Percentiles rank a stretch among this genome's conserved stretches.
Evolutionary conservation across 768 basidiomycete species (phyloP).

Genomic region (Termitomyces sp.): DNA sequence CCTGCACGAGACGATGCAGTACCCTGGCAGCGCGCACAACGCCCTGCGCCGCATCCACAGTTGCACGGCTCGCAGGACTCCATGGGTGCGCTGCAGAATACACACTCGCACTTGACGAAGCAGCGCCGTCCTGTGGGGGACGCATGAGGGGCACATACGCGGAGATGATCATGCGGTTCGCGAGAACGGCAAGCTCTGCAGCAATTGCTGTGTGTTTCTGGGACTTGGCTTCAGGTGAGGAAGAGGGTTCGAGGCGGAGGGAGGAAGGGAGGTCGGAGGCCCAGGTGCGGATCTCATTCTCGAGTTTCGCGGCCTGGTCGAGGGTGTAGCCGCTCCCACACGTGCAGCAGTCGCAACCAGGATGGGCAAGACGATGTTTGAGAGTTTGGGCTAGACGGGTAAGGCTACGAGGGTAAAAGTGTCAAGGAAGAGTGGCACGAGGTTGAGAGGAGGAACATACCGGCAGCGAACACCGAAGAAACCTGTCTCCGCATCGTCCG

Average conservation of each 20-base stretch:
- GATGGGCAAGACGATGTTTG: conserved; percentile 44
- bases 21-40: conserved; percentile 52
- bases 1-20: conserved; percentile 34
- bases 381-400: conserved; percentile 61
- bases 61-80: conserved; percentile 54
- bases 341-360: conserved; percentile 19
- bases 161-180: conserved; percentile 59
- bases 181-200: conserved; percentile 49
- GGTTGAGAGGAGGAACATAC: conserved; percentile 33
- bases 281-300: conserved; percentile 54
- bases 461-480: conserved; percentile 58
- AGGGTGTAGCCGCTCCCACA: conserved; percentile 48
- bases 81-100: conserved; percentile 25
- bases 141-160: conserved; percentile 67
- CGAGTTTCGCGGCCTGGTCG: conserved; percentile 59
- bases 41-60: conserved; percentile 62
- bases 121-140: conserved; percentile 5
- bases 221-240: conserved; percentile 31
- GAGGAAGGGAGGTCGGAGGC: conserved; percentile 45
- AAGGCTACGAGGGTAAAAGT: conserved; percentile 34
- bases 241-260: conserved; percentile 31
- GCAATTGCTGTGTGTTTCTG: conserved; percentile 44
- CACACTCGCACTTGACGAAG: conserved; percentile 4
- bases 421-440: conserved; percentile 2
- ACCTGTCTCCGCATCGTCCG: conserved; percentile 11